These are phyloP conservation scores for Cornus florida DNA, from an alignment of 148 eudicot genomes.

Conservation along the genomic window DNA sequence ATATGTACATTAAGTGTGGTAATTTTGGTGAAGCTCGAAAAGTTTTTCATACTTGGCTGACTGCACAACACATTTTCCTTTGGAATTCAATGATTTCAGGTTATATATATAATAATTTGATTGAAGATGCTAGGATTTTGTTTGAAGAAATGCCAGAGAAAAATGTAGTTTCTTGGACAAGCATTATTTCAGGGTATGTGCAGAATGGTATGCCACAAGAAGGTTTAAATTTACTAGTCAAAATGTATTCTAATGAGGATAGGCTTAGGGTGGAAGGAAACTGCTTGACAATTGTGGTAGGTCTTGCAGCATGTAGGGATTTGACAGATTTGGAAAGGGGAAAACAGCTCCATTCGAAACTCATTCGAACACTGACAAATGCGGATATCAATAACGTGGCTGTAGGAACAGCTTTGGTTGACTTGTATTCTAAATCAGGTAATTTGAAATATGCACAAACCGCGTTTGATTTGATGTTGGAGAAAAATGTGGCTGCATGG, in stretches of 20 bases:
- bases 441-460: constrained; percentile 21
- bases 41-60: constrained; percentile 24
- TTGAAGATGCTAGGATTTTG: constrained; percentile 30
- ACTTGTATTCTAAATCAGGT: constrained; percentile 37
- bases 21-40: constrained; percentile 26
- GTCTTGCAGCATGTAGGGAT: constrained; percentile 33
- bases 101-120: constrained; percentile 23
- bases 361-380: constrained; percentile 17
- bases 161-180: constrained; percentile 31
- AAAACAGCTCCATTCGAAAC: constrained; percentile 36
- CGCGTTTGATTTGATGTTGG: constrained; percentile 26
- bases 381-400: constrained; percentile 21
- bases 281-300: constrained; percentile 31
- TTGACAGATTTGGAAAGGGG: constrained; percentile 31
- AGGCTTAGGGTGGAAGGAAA: constrained; percentile 23
- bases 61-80: constrained; percentile 9
- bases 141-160: constrained; percentile 35
- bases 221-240: constrained; percentile 28
- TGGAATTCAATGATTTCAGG: constrained; percentile 41
- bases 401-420: constrained; percentile 35
- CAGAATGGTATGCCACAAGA: constrained; percentile 28
- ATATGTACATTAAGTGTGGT: constrained; percentile 35
- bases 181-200: constrained; percentile 35
- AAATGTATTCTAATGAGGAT: constrained; percentile 23
- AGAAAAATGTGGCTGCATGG: constrained; percentile 36